These are phyloP conservation scores for Xylaria cubensis DNA, from an alignment of 495 filamentous ascomycete genomes.

Conservation along the genomic window DNA sequence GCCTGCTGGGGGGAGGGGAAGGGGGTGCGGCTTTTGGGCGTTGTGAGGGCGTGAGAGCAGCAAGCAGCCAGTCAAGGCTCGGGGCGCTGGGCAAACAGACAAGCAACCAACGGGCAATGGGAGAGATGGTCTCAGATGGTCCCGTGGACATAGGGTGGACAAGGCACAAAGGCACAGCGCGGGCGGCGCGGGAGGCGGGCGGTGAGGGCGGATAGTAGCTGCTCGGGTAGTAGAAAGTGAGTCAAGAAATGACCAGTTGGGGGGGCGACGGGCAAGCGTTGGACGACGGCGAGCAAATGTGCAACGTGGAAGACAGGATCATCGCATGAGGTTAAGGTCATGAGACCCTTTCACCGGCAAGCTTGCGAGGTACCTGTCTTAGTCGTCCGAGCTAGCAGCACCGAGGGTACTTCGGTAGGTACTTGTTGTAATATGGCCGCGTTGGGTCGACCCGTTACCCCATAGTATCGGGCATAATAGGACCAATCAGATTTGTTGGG, in stretches of 20 bases:
- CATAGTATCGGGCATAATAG: neutral
- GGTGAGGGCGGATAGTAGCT: conserved; percentile 25
- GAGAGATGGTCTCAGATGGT: conserved; percentile 21
- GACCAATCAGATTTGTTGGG: neutral
- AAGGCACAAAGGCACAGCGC: neutral
- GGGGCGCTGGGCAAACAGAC: neutral
- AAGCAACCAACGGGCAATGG: neutral
- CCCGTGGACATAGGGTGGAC: conserved; percentile 20
- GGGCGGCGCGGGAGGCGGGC: conserved; percentile 23
- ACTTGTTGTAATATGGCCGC: neutral
- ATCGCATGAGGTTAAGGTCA: conserved; percentile 29
- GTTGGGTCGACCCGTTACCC: neutral
- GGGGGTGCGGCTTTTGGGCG: conserved; percentile 27
- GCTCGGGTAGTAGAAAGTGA: conserved; percentile 16
- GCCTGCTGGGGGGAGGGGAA: conserved; percentile 28
- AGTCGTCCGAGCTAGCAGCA: neutral
- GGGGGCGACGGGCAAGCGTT: conserved; percentile 17
- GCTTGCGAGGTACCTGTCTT: neutral
- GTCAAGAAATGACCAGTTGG: conserved; percentile 24
- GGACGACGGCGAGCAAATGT: conserved; percentile 9
- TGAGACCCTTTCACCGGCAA: conserved; percentile 26
- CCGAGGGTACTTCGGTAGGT: neutral
- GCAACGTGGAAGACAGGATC: conserved; percentile 25
- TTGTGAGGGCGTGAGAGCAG: conserved; percentile 23
- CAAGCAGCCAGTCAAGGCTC: neutral